phyloP scores from a whole-genome alignment of 257 asterid species.

The Ehretia macrophylla region DNA sequence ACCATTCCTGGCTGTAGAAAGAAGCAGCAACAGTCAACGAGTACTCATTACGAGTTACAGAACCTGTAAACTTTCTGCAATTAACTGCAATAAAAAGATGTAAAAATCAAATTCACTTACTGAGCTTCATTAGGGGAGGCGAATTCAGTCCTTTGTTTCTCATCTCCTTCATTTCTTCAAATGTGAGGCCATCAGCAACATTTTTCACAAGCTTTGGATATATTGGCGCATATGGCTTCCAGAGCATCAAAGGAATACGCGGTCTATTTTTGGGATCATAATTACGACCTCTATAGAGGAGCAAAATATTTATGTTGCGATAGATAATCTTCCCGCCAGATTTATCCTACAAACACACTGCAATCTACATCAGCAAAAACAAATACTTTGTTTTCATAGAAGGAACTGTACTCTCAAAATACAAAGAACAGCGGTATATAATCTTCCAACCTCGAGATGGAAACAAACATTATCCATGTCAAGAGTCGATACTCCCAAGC shows the following conservation, averaged over 20 bases:
- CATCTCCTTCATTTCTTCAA: conserved; percentile 78
- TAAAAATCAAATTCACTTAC: conserved; percentile 31
- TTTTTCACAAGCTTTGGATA: conserved; percentile 90
- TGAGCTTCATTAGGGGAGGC: conserved; percentile 75
- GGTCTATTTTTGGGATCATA: conserved; percentile 59
- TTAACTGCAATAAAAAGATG: neutral
- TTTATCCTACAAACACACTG: conserved; percentile 72
- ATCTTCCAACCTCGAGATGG: conserved; percentile 74
- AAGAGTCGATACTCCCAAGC: conserved; percentile 88
- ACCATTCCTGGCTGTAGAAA: conserved; percentile 72
- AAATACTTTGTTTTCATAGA: conserved; percentile 2
- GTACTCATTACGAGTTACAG: neutral
- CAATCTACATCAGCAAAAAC: conserved; percentile 30
- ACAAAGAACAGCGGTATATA: neutral
- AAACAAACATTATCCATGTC: conserved; percentile 87
- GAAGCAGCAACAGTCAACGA: conserved; percentile 9
- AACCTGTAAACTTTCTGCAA: neutral
- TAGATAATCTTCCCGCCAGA: conserved; percentile 72
- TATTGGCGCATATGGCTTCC: conserved; percentile 80
- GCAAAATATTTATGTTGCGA: conserved; percentile 57
- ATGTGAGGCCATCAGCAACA: conserved; percentile 70
- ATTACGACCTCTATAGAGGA: conserved; percentile 69
- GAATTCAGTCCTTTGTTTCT: conserved; percentile 69
- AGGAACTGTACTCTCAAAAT: neutral
- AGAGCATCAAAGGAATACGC: conserved; percentile 59